phyloP scores from a whole-genome alignment of 768 basidiomycete species.

The Termitomyces sp. region DNA sequence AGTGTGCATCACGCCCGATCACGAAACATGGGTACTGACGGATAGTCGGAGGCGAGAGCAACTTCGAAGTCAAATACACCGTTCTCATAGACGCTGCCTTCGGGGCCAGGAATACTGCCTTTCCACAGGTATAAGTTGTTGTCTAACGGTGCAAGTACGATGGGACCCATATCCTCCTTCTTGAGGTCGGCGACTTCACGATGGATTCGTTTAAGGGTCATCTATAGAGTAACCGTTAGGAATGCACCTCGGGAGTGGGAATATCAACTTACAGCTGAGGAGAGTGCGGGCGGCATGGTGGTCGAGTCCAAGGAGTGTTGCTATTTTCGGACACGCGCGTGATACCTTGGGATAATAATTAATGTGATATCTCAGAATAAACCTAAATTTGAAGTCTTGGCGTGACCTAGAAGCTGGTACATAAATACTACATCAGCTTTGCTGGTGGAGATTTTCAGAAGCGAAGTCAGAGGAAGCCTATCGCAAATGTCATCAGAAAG shows the following conservation, averaged over 20 bases:
- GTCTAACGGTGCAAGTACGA: slow-evolving; percentile 60
- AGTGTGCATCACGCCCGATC: neutral
- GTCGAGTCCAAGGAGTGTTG: neutral
- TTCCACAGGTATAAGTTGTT: slow-evolving; percentile 70
- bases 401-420: too few species aligned
- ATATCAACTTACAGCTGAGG: slow-evolving; percentile 18
- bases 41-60: slow-evolving; percentile 66
- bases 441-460: too few species aligned
- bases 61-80: slow-evolving; percentile 71
- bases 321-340: slow-evolving; percentile 1
- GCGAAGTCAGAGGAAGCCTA: too few species aligned
- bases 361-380: too few species aligned
- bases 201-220: slow-evolving; percentile 77
- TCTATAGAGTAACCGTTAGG: slow-evolving; percentile 19
- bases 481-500: too few species aligned
- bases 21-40: slow-evolving; percentile 42
- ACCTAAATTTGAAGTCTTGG: too few species aligned
- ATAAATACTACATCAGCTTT: too few species aligned
- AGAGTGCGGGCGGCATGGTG: slow-evolving; percentile 22
- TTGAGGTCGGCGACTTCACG: slow-evolving; percentile 75
- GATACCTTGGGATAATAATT: too few species aligned
- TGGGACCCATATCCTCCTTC: slow-evolving; percentile 78
- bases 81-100: slow-evolving; percentile 79
- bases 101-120: slow-evolving; percentile 75
- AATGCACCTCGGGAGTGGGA: neutral